Evolutionary conservation across 495 filamentous ascomycete species (phyloP).

Genomic region (Trypethelium eluteriae): DNA sequence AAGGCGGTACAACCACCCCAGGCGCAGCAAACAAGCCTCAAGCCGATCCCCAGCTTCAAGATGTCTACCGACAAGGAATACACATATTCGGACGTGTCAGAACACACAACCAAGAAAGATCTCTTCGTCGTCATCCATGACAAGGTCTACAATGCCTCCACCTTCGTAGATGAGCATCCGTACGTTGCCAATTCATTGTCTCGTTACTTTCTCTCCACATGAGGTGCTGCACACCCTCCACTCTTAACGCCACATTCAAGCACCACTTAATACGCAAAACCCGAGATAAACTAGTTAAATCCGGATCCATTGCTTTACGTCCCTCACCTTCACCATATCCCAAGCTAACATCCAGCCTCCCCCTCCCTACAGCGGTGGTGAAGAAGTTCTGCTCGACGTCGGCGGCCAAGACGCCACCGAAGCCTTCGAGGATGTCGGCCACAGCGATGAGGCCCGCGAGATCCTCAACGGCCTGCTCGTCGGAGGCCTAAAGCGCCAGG

Average conservation of each 20-base stretch:
- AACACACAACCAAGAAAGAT: constrained; percentile 94
- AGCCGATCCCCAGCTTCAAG: not conserved
- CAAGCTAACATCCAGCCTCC: not conserved
- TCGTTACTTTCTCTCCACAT: too few relatives aligned
- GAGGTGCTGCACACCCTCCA: too few relatives aligned
- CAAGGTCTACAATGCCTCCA: constrained; percentile 82
- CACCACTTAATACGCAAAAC: too few relatives aligned
- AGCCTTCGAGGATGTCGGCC: constrained; percentile 98
- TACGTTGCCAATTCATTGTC: constrained; percentile 48
- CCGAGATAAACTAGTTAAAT: too few relatives aligned
- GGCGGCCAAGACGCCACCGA: constrained; percentile 95
- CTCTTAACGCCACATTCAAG: too few relatives aligned
- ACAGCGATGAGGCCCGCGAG: constrained; percentile 97
- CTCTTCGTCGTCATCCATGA: constrained; percentile 88
- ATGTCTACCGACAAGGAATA: constrained; percentile 50
- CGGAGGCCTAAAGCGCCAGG: constrained; percentile 77
- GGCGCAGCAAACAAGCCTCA: not conserved
- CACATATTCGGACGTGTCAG: constrained; percentile 77
- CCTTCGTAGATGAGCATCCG: constrained; percentile 98
- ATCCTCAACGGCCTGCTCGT: constrained; percentile 75
- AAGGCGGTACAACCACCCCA: not conserved
- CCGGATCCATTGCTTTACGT: too few relatives aligned
- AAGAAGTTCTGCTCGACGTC: constrained; percentile 95
- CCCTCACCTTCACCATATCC: too few relatives aligned
- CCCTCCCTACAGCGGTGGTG: constrained; percentile 65